Base-by-base conservation (phyloP, 306 rosid genomes). In the Lathyrus sativus region DNA sequence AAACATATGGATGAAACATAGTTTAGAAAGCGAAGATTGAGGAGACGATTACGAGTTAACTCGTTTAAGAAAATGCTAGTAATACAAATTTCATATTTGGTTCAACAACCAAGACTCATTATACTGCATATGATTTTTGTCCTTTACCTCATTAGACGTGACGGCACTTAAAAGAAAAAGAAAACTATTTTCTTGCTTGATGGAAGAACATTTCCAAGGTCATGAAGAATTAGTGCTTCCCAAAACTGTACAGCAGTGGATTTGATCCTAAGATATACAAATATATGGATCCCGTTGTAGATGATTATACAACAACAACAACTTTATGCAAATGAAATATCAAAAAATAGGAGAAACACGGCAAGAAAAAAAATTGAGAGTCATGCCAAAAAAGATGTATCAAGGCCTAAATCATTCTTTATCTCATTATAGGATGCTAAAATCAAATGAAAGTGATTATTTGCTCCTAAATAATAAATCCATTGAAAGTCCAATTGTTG, bases 401-500 rank as follows among this genome's bases (percentile, higher is more conserved):
- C 68, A 70, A 42, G 39, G 68, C 67, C 70, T 51, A 29, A 39
- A 42, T 14, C 56, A 33, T 8, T 38, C 17, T 64, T 56, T 39
- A 48, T 74, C 81, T 73, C 75, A 80, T 65, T 78, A 56, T 65
- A 72, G 57, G 78, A 74, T 45, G 59, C 64, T 68, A 49, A 80
- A 83, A 81, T 71, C 80, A 75, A 4, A 62, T 9, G 79, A 46
- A 79, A 72, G 54, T 73, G 75, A 72, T 76, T 84, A 90, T 79
- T 88, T 90, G 85, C 84, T 69, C 76, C 77, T 85, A 68, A 86
- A 82, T 71, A 93, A 67, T 66, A 90, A 71, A 81, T 86, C 83
- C 88, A 91, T 70, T 3, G 98, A 83, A 54, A 85, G 81, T 78
- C 96, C 96, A 35, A 88, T 72, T 1, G 96, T 82, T 18, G 96